A percentile compares a stretch with the other conserved stretches of the same genome.
Conservation (phyloP, 352 stramenopile genomes). For the Aphanomyces astaci region DNA sequence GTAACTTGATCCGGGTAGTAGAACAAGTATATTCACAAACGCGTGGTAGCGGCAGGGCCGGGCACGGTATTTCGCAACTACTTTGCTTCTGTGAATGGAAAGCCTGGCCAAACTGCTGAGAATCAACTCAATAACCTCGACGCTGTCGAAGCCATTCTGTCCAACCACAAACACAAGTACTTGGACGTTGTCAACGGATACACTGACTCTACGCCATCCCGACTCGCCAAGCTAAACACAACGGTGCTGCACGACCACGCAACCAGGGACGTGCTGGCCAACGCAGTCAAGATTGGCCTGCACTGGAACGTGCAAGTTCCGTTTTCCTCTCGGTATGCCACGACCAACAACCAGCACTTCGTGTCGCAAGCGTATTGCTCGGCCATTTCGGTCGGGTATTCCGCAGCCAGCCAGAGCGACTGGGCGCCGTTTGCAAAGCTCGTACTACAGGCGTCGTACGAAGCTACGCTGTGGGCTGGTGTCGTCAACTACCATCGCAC, state of each 20-base stretch:
- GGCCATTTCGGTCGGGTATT: conserved; percentile 27
- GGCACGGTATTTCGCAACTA: conserved; percentile 33
- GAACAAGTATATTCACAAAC: neutral
- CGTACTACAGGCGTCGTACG: conserved; percentile 25
- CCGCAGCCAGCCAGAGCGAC: neutral
- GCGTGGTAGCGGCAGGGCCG: conserved; percentile 21
- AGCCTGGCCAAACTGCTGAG: neutral
- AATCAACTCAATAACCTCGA: conserved; percentile 26
- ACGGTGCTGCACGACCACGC: neutral
- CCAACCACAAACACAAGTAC: conserved; percentile 10
- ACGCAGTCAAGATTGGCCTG: conserved; percentile 25
- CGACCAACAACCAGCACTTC: neutral
- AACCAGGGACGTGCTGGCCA: neutral
- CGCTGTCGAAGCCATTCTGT: conserved; percentile 13
- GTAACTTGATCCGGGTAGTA: neutral
- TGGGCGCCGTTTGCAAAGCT: conserved; percentile 24
- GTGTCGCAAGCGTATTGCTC: conserved; percentile 31
- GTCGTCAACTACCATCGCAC: conserved; percentile 13
- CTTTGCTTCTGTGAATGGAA: conserved; percentile 16
- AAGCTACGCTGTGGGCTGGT: conserved; percentile 23
- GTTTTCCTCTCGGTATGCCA: neutral
- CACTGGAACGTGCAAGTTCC: conserved; percentile 29
- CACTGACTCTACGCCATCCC: neutral
- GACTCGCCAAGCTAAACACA: neutral
- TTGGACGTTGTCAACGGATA: conserved; percentile 30